Percentiles rank a stretch among this genome's conserved stretches.
Evolutionary conservation across 805 yeast species (phyloP).

Genomic region (Hemisphaericaspora nanyangensis): DNA sequence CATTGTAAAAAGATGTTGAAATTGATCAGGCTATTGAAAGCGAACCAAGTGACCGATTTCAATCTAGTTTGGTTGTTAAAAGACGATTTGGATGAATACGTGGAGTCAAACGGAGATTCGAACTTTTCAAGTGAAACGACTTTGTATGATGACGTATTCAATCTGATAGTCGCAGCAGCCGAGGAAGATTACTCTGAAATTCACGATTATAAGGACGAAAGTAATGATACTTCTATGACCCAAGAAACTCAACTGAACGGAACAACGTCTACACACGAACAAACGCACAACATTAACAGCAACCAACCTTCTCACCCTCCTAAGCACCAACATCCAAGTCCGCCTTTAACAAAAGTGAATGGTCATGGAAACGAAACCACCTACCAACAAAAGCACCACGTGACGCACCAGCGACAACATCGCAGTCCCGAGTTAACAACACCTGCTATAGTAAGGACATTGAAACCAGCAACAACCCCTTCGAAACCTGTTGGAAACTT

Average conservation of each 20-base stretch:
- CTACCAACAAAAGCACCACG: background rate
- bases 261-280: background rate
- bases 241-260: background rate
- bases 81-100: slow-evolving; percentile 36
- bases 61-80: slow-evolving; percentile 31
- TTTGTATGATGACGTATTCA: slow-evolving; percentile 39
- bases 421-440: slow-evolving; percentile 27
- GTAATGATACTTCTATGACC: background rate
- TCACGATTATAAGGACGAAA: slow-evolving; percentile 4
- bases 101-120: slow-evolving; percentile 37
- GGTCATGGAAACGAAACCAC: slow-evolving; percentile 1
- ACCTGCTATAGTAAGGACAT: slow-evolving; percentile 38
- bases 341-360: slow-evolving; percentile 1
- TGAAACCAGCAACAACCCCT: slow-evolving; percentile 56
- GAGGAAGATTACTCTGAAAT: slow-evolving; percentile 10
- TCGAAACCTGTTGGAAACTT: slow-evolving; percentile 50
- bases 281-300: background rate
- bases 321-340: background rate
- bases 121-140: slow-evolving; percentile 31
- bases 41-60: slow-evolving; percentile 22
- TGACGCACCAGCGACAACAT: slow-evolving; percentile 7
- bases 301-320: background rate
- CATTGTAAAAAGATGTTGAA: slow-evolving; percentile 34
- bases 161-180: slow-evolving; percentile 6
- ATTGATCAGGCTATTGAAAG: slow-evolving; percentile 26